Base-by-base conservation (phyloP, 768 basidiomycete genomes). In the Trametes cingulata region DNA sequence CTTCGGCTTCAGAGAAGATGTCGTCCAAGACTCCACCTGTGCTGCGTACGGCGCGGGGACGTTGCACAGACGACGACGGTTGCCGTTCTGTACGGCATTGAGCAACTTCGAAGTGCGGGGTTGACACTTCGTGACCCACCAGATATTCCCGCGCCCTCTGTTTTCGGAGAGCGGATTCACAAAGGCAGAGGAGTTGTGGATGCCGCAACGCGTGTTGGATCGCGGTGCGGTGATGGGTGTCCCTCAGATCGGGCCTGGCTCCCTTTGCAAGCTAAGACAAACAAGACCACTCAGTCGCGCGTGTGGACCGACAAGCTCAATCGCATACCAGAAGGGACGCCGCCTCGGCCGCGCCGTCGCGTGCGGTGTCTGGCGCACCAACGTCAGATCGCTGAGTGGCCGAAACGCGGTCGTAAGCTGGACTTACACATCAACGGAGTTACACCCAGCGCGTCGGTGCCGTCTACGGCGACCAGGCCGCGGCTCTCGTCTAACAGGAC, bases 371-470 rank as follows among this genome's bases (percentile, higher is more conserved):
- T 93, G 69, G 57, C n/a, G n/a, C 62, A 20, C 36, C 46, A 43
- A 35, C 54, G 37, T 52, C 27, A 61, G 36, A 39, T 29, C 52
- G 24, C 9, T 43, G 29, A 33, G 29, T 51, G 35, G 58, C 35
- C 13, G 29, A 24, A 17, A 48, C 19, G 29, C 22, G n/a, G 33
- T 13, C 35, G 45, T 54, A 52, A 35, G 35, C 19, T 39, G 27
- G 24, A 77, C 86, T 75, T 78, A 93, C 90, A 93, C 90, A 93
- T 93, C 60, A 93, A 77, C 6, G 90, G 84, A 25, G 90, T 93
- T 22, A 87, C 90, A 7, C 88, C 88, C 67, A 87, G 84, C 22
- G 81, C 74, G 67, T 93, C 90, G 77, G 85, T 82, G 33, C 85
- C 88, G 64, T 92, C 86, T 3, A 91, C 88, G 7, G 85, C 81